Percentiles rank a stretch among this genome's conserved stretches.
These are phyloP conservation scores for Fusarium buharicum DNA, from an alignment of 2,329 filamentous ascomycete species.

Conservation along the genomic window DNA sequence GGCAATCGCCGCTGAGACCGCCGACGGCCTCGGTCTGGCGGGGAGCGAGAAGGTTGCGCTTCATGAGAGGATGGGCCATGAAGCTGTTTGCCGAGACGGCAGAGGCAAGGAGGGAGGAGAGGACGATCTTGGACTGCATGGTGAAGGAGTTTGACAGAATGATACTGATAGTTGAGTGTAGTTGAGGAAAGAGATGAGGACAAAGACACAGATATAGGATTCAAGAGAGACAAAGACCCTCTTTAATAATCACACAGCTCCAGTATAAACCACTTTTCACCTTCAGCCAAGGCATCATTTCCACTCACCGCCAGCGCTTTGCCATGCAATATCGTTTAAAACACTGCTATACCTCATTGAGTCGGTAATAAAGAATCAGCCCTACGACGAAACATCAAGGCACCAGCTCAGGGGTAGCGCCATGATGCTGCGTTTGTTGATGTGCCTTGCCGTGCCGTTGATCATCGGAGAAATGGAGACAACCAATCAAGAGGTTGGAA, in stretches of 20 bases:
- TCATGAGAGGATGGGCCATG: constrained; percentile 46
- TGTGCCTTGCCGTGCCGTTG: neutral
- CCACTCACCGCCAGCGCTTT: constrained; percentile 22
- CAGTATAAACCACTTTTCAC: neutral
- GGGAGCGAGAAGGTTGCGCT: constrained; percentile 41
- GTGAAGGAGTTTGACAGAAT: constrained; percentile 17
- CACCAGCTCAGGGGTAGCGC: neutral
- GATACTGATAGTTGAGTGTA: neutral
- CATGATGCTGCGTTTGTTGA: neutral
- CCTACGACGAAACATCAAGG: neutral
- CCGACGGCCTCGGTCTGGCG: constrained; percentile 39
- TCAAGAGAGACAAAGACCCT: neutral
- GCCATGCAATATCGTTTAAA: neutral
- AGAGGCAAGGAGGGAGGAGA: constrained; percentile 44
- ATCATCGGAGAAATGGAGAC: neutral
- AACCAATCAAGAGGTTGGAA: neutral
- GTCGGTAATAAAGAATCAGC: neutral
- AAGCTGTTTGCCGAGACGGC: constrained; percentile 44
- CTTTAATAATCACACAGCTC: neutral
- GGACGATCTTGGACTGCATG: constrained; percentile 46
- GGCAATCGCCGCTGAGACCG: constrained; percentile 37
- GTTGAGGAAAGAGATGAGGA: neutral
- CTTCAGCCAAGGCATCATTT: constrained; percentile 14
- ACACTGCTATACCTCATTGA: neutral
- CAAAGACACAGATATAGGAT: neutral